These are phyloP conservation scores for Phytophthora chlamydospora DNA, from an alignment of 352 stramenopile genomes.

Conservation along the genomic window DNA sequence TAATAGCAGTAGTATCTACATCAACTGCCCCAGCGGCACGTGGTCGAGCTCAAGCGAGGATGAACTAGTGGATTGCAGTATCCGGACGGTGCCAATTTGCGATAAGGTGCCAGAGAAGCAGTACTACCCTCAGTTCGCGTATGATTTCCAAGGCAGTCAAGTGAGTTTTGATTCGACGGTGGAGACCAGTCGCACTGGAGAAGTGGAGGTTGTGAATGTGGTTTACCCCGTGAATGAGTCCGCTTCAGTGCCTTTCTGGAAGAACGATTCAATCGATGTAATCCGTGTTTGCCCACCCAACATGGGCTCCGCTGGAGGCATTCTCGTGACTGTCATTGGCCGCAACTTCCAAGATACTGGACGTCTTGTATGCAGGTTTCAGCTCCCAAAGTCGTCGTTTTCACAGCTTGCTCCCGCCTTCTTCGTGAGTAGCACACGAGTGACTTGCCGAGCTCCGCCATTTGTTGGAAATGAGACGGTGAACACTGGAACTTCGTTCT, in stretches of 20 bases:
- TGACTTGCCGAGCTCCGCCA: conserved; percentile 78
- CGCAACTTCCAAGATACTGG: conserved; percentile 93
- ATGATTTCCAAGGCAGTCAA: conserved; percentile 59
- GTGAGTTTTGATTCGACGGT: conserved; percentile 77
- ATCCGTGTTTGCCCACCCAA: conserved; percentile 85
- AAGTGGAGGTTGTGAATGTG: conserved; percentile 91
- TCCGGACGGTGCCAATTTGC: conserved; percentile 92
- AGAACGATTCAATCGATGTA: conserved; percentile 96
- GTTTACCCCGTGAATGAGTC: conserved; percentile 94
- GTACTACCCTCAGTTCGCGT: conserved; percentile 84
- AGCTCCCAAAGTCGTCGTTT: conserved; percentile 27
- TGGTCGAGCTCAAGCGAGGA: conserved; percentile 83
- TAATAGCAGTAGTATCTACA: conserved; percentile 79
- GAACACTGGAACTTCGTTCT: conserved; percentile 17
- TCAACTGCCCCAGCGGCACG: conserved; percentile 92
- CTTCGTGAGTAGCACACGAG: conserved; percentile 84
- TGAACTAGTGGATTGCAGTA: conserved; percentile 88
- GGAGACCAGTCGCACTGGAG: conserved; percentile 71
- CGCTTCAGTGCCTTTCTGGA: conserved; percentile 82
- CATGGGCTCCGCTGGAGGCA: conserved; percentile 43
- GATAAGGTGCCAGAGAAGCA: conserved; percentile 89
- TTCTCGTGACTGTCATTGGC: conserved; percentile 92
- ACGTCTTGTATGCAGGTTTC: conserved; percentile 88
- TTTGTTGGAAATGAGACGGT: conserved; percentile 45
- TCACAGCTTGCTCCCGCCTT: conserved; percentile 44